phyloP scores from a whole-genome alignment of 805 yeast species.

The Jamesozyma lodderae region DNA sequence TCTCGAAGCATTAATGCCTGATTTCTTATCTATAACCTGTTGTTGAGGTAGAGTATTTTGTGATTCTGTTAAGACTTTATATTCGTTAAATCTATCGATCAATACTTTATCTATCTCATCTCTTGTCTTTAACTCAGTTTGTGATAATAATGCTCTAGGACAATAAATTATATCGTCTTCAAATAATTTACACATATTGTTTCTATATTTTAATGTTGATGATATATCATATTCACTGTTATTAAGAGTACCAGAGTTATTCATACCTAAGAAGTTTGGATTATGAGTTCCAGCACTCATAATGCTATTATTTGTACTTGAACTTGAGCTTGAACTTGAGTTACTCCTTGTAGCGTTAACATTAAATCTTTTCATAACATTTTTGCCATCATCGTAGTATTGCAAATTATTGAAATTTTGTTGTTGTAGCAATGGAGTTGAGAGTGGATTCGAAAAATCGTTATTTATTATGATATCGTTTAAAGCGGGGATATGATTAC shows the following conservation, averaged over 20 bases:
- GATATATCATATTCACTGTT: constrained; percentile 10
- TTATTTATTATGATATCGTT: no score
- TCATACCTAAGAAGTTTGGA: background rate
- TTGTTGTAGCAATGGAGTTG: constrained; percentile 1
- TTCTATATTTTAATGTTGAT: constrained; percentile 14
- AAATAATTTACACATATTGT: constrained; percentile 24
- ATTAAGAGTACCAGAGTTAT: background rate
- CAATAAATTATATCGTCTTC: constrained; percentile 29
- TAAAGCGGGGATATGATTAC: no score
- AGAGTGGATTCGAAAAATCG: background rate
- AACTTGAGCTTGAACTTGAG: constrained; percentile 8
- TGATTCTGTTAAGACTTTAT: background rate
- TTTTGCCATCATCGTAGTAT: constrained; percentile 4
- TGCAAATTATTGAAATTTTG: background rate
- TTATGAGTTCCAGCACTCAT: background rate
- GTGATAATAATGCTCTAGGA: constrained; percentile 25
- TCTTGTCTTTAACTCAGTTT: constrained; percentile 21
- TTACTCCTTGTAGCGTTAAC: constrained; percentile 10
- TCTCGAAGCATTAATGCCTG: constrained; percentile 13
- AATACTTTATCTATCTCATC: constrained; percentile 21
- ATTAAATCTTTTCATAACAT: constrained; percentile 5
- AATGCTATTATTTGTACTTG: constrained; percentile 1
- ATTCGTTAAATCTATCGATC: constrained; percentile 7
- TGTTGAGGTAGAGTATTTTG: background rate
- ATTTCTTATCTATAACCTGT: constrained; percentile 1